Percentiles rank a stretch among this genome's conserved stretches.
Evolutionary conservation across 352 stramenopile species (phyloP).

Genomic region (Phytophthora europaea): DNA sequence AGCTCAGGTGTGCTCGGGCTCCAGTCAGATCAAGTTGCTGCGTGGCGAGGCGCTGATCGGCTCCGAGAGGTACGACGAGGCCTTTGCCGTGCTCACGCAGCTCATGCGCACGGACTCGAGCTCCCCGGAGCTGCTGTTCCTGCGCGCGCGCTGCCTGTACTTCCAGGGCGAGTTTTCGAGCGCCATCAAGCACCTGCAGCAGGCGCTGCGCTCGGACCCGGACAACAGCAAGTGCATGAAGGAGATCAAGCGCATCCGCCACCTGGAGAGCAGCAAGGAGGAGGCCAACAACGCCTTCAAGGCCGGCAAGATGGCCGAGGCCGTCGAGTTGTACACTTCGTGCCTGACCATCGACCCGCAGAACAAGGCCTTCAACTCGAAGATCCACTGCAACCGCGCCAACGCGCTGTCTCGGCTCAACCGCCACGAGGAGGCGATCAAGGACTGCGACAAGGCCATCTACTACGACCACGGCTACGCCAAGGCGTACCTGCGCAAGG

Average conservation of each 20-base stretch:
- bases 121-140: slow-evolving; percentile 86
- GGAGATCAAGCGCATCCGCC: slow-evolving; percentile 90
- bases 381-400: slow-evolving; percentile 95
- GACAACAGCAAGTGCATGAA: slow-evolving; percentile 92
- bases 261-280: slow-evolving; percentile 90
- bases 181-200: slow-evolving; percentile 94
- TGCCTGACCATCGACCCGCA: slow-evolving; percentile 89
- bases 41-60: slow-evolving; percentile 81
- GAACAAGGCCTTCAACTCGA: slow-evolving; percentile 95
- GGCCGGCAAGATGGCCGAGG: slow-evolving; percentile 75
- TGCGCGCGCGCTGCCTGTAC: slow-evolving; percentile 92
- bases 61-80: slow-evolving; percentile 85
- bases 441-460: slow-evolving; percentile 91
- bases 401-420: slow-evolving; percentile 87
- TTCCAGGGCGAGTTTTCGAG: slow-evolving; percentile 94
- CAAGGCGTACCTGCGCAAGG: slow-evolving; percentile 91
- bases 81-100: slow-evolving; percentile 83
- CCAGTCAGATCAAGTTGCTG: slow-evolving; percentile 77
- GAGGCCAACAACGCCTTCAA: slow-evolving; percentile 93
- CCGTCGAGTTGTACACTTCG: slow-evolving; percentile 91
- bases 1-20: slow-evolving; percentile 72
- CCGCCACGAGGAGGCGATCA: slow-evolving; percentile 89
- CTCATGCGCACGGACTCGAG: slow-evolving; percentile 88
- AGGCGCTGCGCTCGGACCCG: slow-evolving; percentile 90
- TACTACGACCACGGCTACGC: slow-evolving; percentile 93